Evolutionary conservation across 2,329 filamentous ascomycete species (phyloP).

Genomic region (Trichoderma endophyticum): DNA sequence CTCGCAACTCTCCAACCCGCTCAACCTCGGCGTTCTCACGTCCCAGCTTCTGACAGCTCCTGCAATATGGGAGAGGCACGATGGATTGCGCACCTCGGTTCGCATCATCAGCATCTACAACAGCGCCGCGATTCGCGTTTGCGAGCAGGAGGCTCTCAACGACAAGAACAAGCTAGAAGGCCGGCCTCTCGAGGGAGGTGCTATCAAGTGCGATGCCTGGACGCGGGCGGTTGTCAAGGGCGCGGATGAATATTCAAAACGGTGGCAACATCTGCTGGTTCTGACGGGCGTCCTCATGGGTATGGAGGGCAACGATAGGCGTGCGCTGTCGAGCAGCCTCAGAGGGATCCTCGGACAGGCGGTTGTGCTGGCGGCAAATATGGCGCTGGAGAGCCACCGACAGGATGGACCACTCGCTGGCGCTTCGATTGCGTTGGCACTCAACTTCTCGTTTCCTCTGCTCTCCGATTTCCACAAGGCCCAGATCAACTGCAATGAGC

Average conservation of each 20-base stretch:
- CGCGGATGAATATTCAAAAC: conserved; percentile 55
- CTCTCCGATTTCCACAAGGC: conserved; percentile 59
- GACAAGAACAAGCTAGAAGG: conserved; percentile 23
- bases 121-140: conserved; percentile 57
- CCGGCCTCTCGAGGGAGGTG: conserved; percentile 38
- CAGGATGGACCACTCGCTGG: conserved; percentile 42
- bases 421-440: conserved; percentile 61
- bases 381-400: conserved; percentile 58
- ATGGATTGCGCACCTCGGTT: conserved; percentile 60
- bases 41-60: conserved; percentile 69
- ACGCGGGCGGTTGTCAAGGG: conserved; percentile 55
- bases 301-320: conserved; percentile 62
- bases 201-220: conserved; percentile 51
- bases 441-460: conserved; percentile 74
- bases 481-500: conserved; percentile 61
- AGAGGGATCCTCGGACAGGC: conserved; percentile 68
- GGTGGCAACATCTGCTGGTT: conserved; percentile 83
- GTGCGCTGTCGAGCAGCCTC: conserved; percentile 61
- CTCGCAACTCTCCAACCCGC: conserved; percentile 67
- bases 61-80: conserved; percentile 62
- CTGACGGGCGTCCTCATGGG: conserved; percentile 76
- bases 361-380: conserved; percentile 70
- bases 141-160: conserved; percentile 44
- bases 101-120: conserved; percentile 70
- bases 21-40: conserved; percentile 70